Base-by-base conservation (phyloP, 2,329 filamentous ascomycete genomes). In the Parascedosporium putredinis region DNA sequence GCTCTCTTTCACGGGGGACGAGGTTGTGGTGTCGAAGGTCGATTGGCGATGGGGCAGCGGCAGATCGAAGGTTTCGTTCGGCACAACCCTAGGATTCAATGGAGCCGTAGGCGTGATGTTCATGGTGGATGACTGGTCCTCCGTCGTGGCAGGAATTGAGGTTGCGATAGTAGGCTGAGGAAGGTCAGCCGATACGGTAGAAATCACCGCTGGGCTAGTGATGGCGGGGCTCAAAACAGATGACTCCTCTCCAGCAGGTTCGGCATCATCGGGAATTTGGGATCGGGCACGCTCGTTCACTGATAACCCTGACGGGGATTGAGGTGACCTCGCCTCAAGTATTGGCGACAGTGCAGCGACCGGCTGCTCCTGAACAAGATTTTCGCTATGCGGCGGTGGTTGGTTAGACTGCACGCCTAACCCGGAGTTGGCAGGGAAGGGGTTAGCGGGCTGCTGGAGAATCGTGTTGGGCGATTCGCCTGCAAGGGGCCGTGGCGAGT, bases 1-100 rank as follows among this genome's bases (percentile, higher is more conserved):
- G 57, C 78, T 88, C 58, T 88, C 84, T 55, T 83, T 78, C 52
- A 82, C 70, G 25, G 79, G 73, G 1, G 74, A 73, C 6, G 72
- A 71, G 8, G 72, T 71, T 8, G 66, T 59, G 0, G 73, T 75
- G 57, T 74, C 77, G 45, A 72, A 62, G 0, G 71, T 74, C 5
- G 66, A 60, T 23, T 67, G 64, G 3, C 72, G 66, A 49, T 69
- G 64, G 22, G 75, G 56, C 5, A 61, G 58, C 18, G 60, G 59
- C 18, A 63, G 58, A 12, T 61, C 59, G 46, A 69, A 64, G 9
- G 69, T 64, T 0, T 63, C 60, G 5, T 62, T 57, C 22, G 61
- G 56, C n/a, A 58, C 49, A 7, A 64, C 63, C 18, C 60, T 64
- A 4, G 69, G 63, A 43, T 75, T 69, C 2, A 75, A 59, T 8